phyloP scores from a whole-genome alignment of 2,329 filamentous ascomycete genomes.

The Penicillium olsonii region DNA sequence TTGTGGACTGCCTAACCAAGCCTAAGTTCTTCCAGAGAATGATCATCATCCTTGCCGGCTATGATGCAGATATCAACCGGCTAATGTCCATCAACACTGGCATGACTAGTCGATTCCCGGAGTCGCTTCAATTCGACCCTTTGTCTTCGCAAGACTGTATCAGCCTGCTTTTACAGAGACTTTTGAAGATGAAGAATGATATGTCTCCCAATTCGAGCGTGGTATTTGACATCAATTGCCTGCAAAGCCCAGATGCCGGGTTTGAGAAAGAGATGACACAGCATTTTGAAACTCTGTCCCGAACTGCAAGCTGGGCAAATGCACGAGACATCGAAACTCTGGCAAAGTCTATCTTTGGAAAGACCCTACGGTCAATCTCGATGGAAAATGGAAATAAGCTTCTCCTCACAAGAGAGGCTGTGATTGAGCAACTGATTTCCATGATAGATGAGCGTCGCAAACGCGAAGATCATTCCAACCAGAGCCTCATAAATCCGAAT shows the following conservation, averaged over 20 bases:
- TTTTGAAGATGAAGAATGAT: slow-evolving; percentile 21
- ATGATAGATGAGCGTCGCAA: slow-evolving; percentile 19
- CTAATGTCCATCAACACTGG: slow-evolving; percentile 64
- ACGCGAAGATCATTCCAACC: background rate
- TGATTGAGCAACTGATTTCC: slow-evolving; percentile 13
- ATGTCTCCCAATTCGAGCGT: background rate
- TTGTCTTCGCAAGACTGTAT: slow-evolving; percentile 50
- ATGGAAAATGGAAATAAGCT: slow-evolving; percentile 3
- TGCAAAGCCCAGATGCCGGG: background rate
- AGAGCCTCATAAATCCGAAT: background rate
- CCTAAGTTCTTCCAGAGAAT: slow-evolving; percentile 60
- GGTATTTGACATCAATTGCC: background rate
- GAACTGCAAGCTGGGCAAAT: slow-evolving; percentile 60
- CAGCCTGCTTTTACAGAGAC: slow-evolving; percentile 42
- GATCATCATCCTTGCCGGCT: slow-evolving; percentile 69
- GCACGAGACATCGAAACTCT: slow-evolving; percentile 63
- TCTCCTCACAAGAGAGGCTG: slow-evolving; percentile 4
- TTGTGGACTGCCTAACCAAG: slow-evolving; percentile 58
- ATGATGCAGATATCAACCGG: slow-evolving; percentile 65
- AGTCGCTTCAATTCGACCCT: slow-evolving; percentile 58
- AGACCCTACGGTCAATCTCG: slow-evolving; percentile 14
- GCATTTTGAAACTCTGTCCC: slow-evolving; percentile 45
- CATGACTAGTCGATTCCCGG: slow-evolving; percentile 65
- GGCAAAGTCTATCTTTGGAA: slow-evolving; percentile 52
- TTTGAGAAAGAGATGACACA: slow-evolving; percentile 8